Conservation (phyloP, 176 grass and related monocot genomes). For the Carex scoparia region DNA sequence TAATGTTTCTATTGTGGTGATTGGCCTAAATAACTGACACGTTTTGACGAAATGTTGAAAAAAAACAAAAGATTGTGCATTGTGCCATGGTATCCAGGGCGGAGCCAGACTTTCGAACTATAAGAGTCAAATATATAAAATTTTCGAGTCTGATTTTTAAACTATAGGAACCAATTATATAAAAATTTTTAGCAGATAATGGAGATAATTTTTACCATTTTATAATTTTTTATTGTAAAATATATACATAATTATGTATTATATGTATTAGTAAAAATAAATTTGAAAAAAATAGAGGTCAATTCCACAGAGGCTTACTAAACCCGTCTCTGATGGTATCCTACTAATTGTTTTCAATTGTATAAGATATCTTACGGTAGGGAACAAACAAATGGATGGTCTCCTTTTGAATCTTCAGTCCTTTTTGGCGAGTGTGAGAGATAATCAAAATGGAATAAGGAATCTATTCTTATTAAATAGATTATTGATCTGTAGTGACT, state of each 20-base stretch:
- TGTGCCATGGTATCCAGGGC: background rate
- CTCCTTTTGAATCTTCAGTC: background rate
- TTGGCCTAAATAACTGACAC: background rate
- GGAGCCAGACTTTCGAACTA: too few relatives aligned
- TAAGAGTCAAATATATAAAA: too few relatives aligned
- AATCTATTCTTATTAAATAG: background rate
- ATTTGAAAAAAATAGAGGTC: too few relatives aligned
- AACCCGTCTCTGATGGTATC: too few relatives aligned
- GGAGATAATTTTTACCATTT: too few relatives aligned
- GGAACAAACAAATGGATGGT: constrained; percentile 11
- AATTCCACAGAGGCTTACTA: too few relatives aligned
- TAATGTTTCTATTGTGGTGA: background rate
- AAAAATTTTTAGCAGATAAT: too few relatives aligned
- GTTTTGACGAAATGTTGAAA: background rate
- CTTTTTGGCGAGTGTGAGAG: background rate
- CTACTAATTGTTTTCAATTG: background rate
- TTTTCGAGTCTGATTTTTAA: too few relatives aligned
- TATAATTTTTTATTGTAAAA: too few relatives aligned
- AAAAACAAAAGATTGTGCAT: background rate
- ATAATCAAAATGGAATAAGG: constrained; percentile 12
- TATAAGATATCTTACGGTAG: background rate
- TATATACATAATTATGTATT: too few relatives aligned
- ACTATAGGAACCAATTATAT: too few relatives aligned
- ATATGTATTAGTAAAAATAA: too few relatives aligned
- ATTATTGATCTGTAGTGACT: background rate